phyloP scores from a whole-genome alignment of 345 rosid genomes.

The Lenwebbia sp. region DNA sequence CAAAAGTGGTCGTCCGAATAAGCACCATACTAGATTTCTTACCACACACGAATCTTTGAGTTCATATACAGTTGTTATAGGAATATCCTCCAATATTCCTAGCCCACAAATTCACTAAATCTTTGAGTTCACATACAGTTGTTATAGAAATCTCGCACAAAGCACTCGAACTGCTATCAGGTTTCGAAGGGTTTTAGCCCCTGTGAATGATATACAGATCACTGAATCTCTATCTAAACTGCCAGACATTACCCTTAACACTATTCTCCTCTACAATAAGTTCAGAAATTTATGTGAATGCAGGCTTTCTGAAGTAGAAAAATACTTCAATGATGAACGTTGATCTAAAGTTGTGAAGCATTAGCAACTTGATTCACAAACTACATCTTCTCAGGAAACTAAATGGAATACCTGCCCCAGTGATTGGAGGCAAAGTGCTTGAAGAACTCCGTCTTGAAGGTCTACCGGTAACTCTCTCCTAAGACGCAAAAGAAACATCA shows the following conservation, averaged over 20 bases:
- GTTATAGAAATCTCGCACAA: neutral
- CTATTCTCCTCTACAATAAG: neutral
- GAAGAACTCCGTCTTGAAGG: slow-evolving; percentile 80
- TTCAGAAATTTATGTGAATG: neutral
- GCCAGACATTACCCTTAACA: neutral
- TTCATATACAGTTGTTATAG: neutral
- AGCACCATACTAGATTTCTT: neutral
- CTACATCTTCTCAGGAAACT: neutral
- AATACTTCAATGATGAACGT: neutral
- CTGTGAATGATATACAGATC: neutral
- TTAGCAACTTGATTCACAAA: neutral
- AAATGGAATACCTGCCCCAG: slow-evolving; percentile 66
- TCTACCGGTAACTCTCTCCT: slow-evolving; percentile 94
- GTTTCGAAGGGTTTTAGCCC: neutral
- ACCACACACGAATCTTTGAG: neutral
- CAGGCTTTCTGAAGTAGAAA: neutral
- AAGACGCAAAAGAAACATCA: neutral
- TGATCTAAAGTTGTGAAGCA: neutral
- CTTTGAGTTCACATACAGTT: neutral
- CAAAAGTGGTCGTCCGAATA: neutral
- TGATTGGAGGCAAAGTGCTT: slow-evolving; percentile 90
- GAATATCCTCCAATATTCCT: neutral
- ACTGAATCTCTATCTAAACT: neutral
- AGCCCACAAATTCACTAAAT: neutral
- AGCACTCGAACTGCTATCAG: neutral